Percentiles rank a stretch among this genome's conserved stretches.
These are phyloP conservation scores for Ganoderma lucidum DNA, from an alignment of 1,284 basidiomycete species.

Conservation along the genomic window DNA sequence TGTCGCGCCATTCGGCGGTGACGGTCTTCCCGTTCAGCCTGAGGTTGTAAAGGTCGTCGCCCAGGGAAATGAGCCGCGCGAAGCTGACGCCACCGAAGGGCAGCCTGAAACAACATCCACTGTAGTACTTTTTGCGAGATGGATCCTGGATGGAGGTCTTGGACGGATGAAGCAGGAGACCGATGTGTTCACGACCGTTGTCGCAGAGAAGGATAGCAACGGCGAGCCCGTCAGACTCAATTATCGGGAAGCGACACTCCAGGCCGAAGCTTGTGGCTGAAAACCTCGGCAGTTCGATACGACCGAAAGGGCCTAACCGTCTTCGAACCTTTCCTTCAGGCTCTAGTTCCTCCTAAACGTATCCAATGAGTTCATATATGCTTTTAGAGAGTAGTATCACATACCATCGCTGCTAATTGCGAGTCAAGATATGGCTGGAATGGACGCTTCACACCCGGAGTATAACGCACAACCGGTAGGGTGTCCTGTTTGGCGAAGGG, in stretches of 20 bases:
- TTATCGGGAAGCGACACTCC: slow-evolving; percentile 10
- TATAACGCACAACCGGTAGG: not conserved
- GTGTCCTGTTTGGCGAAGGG: not conserved
- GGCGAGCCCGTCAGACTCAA: not conserved
- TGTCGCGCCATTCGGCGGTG: slow-evolving; percentile 15
- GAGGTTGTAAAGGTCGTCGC: slow-evolving; percentile 12
- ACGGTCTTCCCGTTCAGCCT: slow-evolving; percentile 9
- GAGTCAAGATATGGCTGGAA: slow-evolving; percentile 7
- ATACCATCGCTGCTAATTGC: not conserved
- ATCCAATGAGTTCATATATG: not conserved
- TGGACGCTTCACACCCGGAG: not conserved
- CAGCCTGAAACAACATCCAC: not conserved
- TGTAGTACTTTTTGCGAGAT: not conserved
- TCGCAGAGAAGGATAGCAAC: slow-evolving; percentile 14
- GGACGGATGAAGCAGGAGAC: slow-evolving; percentile 15
- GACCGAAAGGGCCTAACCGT: slow-evolving; percentile 8
- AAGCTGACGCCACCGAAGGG: not conserved
- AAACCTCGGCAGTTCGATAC: slow-evolving; percentile 5
- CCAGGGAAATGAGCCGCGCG: slow-evolving; percentile 9
- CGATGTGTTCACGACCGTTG: not conserved
- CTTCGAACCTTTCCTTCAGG: not conserved
- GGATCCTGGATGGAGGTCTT: not conserved
- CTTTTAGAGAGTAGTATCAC: not conserved
- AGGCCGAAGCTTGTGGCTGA: slow-evolving; percentile 3
- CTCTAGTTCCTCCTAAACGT: not conserved